These are phyloP conservation scores for Xylariaceae sp. DNA, from an alignment of 2,329 filamentous ascomycete species.

Conservation along the genomic window DNA sequence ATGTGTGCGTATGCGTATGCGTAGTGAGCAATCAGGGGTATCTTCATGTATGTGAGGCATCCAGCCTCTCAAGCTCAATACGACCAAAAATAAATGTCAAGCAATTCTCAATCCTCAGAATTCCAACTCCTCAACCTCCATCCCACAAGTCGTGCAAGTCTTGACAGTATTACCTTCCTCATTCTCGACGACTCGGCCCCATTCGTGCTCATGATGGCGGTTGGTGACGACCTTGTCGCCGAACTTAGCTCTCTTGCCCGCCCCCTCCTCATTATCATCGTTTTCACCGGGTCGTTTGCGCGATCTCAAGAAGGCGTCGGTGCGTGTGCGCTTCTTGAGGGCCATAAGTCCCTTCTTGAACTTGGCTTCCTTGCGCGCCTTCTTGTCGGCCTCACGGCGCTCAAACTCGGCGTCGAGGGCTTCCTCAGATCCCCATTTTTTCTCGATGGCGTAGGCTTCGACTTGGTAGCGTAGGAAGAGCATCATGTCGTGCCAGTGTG, in stretches of 20 bases:
- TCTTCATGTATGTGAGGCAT: too few species aligned
- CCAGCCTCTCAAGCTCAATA: too few species aligned
- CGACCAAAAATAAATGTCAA: too few species aligned
- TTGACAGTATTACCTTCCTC: conserved; percentile 73
- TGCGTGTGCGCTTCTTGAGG: conserved; percentile 86
- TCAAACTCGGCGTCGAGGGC: conserved; percentile 86
- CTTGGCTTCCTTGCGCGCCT: conserved; percentile 80
- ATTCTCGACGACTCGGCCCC: conserved; percentile 65
- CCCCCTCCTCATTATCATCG: conserved; percentile 24
- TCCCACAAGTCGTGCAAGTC: conserved; percentile 69
- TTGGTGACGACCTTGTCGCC: conserved; percentile 67
- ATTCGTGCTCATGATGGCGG: conserved; percentile 83
- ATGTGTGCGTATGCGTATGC: too few species aligned
- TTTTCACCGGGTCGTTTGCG: conserved; percentile 42
- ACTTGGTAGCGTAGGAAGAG: conserved; percentile 90
- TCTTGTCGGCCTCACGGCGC: conserved; percentile 70
- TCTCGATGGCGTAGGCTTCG: conserved; percentile 81
- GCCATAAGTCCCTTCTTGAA: conserved; percentile 86
- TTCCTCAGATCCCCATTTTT: conserved; percentile 87
- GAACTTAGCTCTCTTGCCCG: conserved; percentile 53
- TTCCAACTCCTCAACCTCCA: conserved; percentile 73
- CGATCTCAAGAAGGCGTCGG: conserved; percentile 79
- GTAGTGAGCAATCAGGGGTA: too few species aligned
- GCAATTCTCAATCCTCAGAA: conserved; percentile 38
- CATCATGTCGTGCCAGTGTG: conserved; percentile 98